A percentile compares a stretch with the other conserved stretches of the same genome.
phyloP scores from a whole-genome alignment of 1,284 basidiomycete genomes.

The Ceratobasidium sp. region DNA sequence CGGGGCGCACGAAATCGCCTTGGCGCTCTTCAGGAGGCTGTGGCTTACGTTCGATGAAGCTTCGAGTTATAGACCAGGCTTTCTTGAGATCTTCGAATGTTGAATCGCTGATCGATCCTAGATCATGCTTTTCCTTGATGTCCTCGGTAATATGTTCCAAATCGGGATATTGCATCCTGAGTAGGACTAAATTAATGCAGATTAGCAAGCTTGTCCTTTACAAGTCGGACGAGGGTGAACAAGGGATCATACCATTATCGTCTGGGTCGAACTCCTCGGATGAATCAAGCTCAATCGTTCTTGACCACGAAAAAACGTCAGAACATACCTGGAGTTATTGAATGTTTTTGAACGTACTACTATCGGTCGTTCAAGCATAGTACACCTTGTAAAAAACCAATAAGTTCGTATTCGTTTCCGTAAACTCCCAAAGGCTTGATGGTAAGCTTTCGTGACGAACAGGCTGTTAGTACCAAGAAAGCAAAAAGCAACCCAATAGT shows the following conservation, averaged over 20 bases:
- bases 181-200: too few species aligned
- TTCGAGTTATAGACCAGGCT: slow-evolving; percentile 22
- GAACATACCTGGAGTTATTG: neutral
- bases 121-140: neutral
- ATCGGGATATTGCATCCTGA: too few species aligned
- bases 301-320: slow-evolving; percentile 56
- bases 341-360: slow-evolving; percentile 44
- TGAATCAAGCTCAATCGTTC: neutral
- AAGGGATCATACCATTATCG: neutral
- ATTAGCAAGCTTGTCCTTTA: too few species aligned
- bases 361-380: slow-evolving; percentile 23
- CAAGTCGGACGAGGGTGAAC: too few species aligned
- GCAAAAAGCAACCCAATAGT: neutral
- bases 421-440: slow-evolving; percentile 69
- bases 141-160: neutral
- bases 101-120: neutral
- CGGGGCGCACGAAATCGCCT: neutral
- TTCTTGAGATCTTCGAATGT: slow-evolving; percentile 26
- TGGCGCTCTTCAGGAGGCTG: neutral
- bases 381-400: slow-evolving; percentile 59
- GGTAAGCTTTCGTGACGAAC: slow-evolving; percentile 57
- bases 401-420: slow-evolving; percentile 66
- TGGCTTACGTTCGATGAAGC: slow-evolving; percentile 9
- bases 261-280: too few species aligned
- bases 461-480: neutral